These are phyloP conservation scores for Lagerstroemia speciosa DNA, from an alignment of 345 rosid genomes.

Conservation along the genomic window DNA sequence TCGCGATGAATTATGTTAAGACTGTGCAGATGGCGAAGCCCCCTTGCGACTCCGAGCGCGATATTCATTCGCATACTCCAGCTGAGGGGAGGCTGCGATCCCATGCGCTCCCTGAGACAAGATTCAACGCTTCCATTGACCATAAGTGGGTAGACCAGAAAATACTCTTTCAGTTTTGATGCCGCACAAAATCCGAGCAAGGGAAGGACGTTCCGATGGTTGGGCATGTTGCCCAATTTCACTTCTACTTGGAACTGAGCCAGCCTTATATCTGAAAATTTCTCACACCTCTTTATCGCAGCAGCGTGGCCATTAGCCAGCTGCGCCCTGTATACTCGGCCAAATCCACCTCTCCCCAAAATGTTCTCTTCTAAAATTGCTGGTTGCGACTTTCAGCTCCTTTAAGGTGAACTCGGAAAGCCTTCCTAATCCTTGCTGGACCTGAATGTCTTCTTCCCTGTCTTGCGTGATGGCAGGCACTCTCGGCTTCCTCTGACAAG, in stretches of 20 bases:
- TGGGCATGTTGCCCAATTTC: neutral
- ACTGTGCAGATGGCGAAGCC: constrained; percentile 6
- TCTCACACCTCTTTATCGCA: neutral
- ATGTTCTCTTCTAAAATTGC: neutral
- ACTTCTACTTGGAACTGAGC: neutral
- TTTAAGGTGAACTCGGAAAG: neutral
- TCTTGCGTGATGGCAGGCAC: too few species aligned
- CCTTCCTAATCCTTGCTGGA: neutral
- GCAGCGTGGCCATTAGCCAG: constrained; percentile 6
- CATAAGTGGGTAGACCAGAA: constrained; percentile 9
- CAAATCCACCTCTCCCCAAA: constrained; percentile 9
- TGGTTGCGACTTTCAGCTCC: constrained; percentile 9
- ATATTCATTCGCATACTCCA: neutral
- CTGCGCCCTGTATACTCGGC: neutral
- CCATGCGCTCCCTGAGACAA: neutral
- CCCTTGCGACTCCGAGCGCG: constrained; percentile 5
- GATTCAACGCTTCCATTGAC: neutral
- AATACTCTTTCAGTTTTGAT: neutral
- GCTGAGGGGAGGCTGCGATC: neutral
- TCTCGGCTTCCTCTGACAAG: too few species aligned
- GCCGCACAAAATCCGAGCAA: neutral
- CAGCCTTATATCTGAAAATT: too few species aligned
- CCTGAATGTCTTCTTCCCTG: too few species aligned
- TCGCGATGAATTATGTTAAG: constrained; percentile 1
- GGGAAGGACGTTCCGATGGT: constrained; percentile 6